Conservation (phyloP, 2,329 filamentous ascomycete species). For the Elsinoe ampelina region DNA sequence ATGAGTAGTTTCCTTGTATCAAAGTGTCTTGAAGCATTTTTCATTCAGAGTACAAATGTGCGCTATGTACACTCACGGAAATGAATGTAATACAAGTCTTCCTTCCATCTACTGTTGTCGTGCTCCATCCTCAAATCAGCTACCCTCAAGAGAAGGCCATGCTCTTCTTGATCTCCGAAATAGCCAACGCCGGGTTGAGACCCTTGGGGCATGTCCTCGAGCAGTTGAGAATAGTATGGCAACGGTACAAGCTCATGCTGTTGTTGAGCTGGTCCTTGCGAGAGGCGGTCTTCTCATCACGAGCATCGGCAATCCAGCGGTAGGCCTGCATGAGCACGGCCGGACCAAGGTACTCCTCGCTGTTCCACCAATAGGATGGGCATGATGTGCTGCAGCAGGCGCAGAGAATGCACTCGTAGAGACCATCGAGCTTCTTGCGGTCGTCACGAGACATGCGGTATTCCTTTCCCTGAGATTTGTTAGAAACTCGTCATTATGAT, state of each 20-base stretch:
- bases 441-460: slow-evolving; percentile 85
- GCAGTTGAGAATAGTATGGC: slow-evolving; percentile 99
- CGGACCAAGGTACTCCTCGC: slow-evolving; percentile 94
- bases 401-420: slow-evolving; percentile 99
- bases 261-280: slow-evolving; percentile 91
- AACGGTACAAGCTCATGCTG: slow-evolving; percentile 97
- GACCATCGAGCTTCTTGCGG: slow-evolving; percentile 90
- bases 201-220: slow-evolving; percentile 97
- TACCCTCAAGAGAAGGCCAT: slow-evolving; percentile 51
- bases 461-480: slow-evolving; percentile 64
- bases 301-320: slow-evolving; percentile 90
- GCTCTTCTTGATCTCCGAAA: slow-evolving; percentile 98
- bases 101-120: background rate
- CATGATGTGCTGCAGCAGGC: slow-evolving; percentile 98
- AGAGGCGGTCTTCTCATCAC: slow-evolving; percentile 81
- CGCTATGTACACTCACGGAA: slow-evolving; percentile 10
- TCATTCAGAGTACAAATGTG: slow-evolving; percentile 5
- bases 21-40: background rate
- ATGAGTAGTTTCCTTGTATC: background rate
- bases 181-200: slow-evolving; percentile 86
- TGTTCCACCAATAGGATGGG: slow-evolving; percentile 99
- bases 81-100: slow-evolving; percentile 7
- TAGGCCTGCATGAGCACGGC: slow-evolving; percentile 96
- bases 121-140: background rate
- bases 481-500: slow-evolving; percentile 8